Base-by-base conservation (phyloP, 2,329 filamentous ascomycete species). In the Teratosphaeria destructans region DNA sequence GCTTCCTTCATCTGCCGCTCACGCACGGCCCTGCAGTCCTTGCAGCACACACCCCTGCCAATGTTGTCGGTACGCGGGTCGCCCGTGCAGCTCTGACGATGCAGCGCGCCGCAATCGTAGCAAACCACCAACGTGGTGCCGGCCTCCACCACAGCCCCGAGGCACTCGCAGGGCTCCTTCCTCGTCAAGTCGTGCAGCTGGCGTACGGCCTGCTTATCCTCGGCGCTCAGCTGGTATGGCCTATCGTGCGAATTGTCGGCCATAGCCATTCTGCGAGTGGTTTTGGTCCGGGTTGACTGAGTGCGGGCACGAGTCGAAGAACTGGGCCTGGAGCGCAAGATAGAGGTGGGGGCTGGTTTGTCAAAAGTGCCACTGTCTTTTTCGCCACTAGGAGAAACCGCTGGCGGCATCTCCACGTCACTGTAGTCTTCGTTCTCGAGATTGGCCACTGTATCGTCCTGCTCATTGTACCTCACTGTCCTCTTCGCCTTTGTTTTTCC, bases 41-140 rank as follows among this genome's bases (percentile, higher is more conserved):
- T 47, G 58, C 60, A 62, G 16, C 60, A 55, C 6, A 4, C n/a
- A 27, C 54, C 57, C 39, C 53, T 35, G 34, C 26, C 57, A 54
- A 58, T 11, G 3, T 14, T 23, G 23, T 58, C 58, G 11, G 52
- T 52, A 29, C 34, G 23, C 11, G 43, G 23, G 49, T 14, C 16
- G 23, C 43, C 29, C 27, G 52, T 43, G 47, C 60, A 62, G 32
- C 5, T 29, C 34, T 62, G 49, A 52, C 57, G 57, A 26, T 60
- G 60, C 29, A 57, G 39, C 8, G 14, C 23, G 4, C 26, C 32
- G 43, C 60, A 62, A 27, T 52, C 35, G 29, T 29, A 14, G 43
- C 60, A 61, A 26, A 57, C 32, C 59, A 14, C 35, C 60, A 19
- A n/a, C 10, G 37, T 52, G 2, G 34, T 57, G 29, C 32, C 56